These are phyloP conservation scores for Eimeria zaria DNA, from an alignment of 169 alveolate genomes.

Conservation along the genomic window DNA sequence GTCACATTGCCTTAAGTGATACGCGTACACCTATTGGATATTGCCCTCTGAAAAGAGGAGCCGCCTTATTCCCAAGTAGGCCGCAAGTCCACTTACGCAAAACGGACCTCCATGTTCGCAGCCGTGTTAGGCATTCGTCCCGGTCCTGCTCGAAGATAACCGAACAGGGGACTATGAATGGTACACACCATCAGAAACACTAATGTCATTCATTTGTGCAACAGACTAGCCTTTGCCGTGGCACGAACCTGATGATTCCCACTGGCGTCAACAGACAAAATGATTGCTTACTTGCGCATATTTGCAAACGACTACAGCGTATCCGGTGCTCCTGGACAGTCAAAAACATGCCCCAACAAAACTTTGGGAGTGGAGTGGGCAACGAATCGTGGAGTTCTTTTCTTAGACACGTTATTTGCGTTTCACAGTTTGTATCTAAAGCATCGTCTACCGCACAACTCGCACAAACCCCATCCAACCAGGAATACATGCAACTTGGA, in stretches of 20 bases:
- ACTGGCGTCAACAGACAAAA: neutral
- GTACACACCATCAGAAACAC: neutral
- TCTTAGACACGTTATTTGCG: neutral
- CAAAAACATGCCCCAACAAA: neutral
- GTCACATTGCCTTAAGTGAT: neutral
- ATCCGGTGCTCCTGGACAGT: conserved; percentile 56
- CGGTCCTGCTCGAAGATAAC: conserved; percentile 4
- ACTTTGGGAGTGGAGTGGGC: neutral
- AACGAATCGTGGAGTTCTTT: neutral
- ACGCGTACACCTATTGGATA: conserved; percentile 51
- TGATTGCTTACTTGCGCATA: conserved; percentile 54
- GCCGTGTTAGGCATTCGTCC: conserved; percentile 46
- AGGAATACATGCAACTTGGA: neutral
- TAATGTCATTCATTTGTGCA: neutral
- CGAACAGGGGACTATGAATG: neutral
- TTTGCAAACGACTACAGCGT: conserved; percentile 70
- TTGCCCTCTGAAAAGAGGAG: conserved; percentile 52
- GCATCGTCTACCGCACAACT: neutral
- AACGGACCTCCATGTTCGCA: conserved; percentile 48
- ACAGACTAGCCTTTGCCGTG: neutral
- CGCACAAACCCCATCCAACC: neutral
- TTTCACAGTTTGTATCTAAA: neutral
- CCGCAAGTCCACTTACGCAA: conserved; percentile 64
- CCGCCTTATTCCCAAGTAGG: conserved; percentile 7
- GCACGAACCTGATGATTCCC: neutral